Evolutionary conservation across 345 rosid genomes (phyloP), one percentile per base, ranked within the genome.

Genomic region (Eucalyptus cladocalyx): DNA sequence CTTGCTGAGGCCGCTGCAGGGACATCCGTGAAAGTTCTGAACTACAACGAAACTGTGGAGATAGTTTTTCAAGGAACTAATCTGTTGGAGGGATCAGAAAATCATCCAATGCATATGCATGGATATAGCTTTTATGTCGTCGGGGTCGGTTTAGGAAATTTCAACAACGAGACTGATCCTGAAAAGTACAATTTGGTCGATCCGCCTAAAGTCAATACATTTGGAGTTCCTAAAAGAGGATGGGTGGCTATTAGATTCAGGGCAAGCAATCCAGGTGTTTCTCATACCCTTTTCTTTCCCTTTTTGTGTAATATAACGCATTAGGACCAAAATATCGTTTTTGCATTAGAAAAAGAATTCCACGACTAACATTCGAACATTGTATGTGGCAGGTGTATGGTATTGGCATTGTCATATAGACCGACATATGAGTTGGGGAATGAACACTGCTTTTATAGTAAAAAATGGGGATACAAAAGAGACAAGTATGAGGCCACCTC

Each of bases 361-460:
- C n/a, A 11, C 15, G 6, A 26, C n/a, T 58, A 26, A 58, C 67
- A 58, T 11, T 58, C n/a, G 67, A 58, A 58, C n/a, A 58, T 58
- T 30, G 16, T 56, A 4, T 24, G 28, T 58, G n/a, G 67, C n/a
- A 92, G 92, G 93, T 32, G 92, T 92, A 23, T 92, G 93, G 93
- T 92, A 88, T 47, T 37, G 90, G 91, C 91, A 91, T 69, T 91
- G 93, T 62, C 91, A 90, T 62, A 34, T 91, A 17, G 93, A 90
- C 87, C 86, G 91, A 21, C 93, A 90, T 62, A 9, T 67, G 14
- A 87, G 91, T 15, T 92, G 92, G 92, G 92, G 93, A 11, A 92
- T 92, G 92, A 87, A 65, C 85, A 89, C 86, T 17, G 90, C 54
- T 37, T 89, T 92, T 45, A 90, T 91, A 28, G 87, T 91, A 30